Evolutionary conservation across 75 land plant species (phyloP).

Genomic region (Pinus tabuliformis): DNA sequence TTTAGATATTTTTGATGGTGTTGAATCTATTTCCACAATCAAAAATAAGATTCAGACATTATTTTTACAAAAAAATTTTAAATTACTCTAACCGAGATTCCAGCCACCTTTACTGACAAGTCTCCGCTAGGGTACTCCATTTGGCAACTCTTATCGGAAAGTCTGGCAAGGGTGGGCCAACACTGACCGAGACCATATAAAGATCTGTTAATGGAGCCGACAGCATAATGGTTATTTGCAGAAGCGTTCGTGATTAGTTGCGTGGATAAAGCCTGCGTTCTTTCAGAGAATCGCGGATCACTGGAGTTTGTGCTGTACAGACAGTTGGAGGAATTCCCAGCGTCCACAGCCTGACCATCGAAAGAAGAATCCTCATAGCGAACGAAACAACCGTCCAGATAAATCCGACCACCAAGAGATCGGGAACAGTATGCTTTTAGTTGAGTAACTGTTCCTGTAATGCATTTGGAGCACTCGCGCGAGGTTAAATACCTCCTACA

Average conservation of each 20-base stretch:
- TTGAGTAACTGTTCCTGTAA: too few species aligned
- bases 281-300: neutral
- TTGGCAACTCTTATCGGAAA: neutral
- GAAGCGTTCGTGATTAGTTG: slow-evolving; percentile 19
- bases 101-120: too few species aligned
- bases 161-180: slow-evolving; percentile 9
- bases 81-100: too few species aligned
- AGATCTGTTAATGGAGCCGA: neutral
- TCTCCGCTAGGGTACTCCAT: too few species aligned
- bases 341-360: slow-evolving; percentile 12
- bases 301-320: neutral
- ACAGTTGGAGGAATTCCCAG: neutral
- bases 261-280: neutral
- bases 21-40: too few species aligned
- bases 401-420: slow-evolving; percentile 17
- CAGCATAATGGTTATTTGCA: slow-evolving; percentile 14
- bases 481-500: too few species aligned
- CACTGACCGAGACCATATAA: slow-evolving; percentile 32
- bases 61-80: too few species aligned
- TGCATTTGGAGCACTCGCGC: too few species aligned
- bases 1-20: too few species aligned
- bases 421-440: neutral
- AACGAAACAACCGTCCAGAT: slow-evolving; percentile 37
- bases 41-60: too few species aligned
- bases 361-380: slow-evolving; percentile 31